A percentile compares a stretch with the other conserved stretches of the same genome.
These are phyloP conservation scores for Penicillium sumatraense DNA, from an alignment of 2,329 filamentous ascomycete species.

Conservation along the genomic window DNA sequence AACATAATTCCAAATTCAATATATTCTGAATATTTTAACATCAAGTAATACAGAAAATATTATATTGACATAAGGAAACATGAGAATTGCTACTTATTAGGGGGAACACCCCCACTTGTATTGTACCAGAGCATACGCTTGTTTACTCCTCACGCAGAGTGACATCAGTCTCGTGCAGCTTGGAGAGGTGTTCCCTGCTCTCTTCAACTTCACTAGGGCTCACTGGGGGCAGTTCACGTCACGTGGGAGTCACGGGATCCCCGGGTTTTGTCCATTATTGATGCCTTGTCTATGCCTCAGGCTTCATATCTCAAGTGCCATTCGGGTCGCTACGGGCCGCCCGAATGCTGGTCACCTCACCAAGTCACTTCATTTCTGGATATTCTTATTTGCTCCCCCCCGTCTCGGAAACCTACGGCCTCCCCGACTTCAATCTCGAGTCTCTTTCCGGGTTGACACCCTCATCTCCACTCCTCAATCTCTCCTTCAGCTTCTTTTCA, in stretches of 20 bases:
- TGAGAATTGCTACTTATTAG: background rate
- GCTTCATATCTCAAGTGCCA: conserved; percentile 26
- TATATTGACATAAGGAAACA: too few relatives aligned
- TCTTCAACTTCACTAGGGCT: too few relatives aligned
- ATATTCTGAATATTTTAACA: too few relatives aligned
- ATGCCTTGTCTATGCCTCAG: conserved; percentile 35
- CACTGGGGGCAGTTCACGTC: background rate
- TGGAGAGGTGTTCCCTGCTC: too few relatives aligned
- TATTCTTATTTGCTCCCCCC: conserved; percentile 36
- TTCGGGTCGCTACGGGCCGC: conserved; percentile 31
- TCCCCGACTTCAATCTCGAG: conserved; percentile 39
- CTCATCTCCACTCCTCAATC: conserved; percentile 33
- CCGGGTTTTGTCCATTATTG: background rate
- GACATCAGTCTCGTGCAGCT: conserved; percentile 32
- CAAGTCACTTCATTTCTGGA: conserved; percentile 40
- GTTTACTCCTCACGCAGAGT: conserved; percentile 29
- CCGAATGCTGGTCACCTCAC: conserved; percentile 36
- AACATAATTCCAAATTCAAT: too few relatives aligned
- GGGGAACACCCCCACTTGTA: background rate
- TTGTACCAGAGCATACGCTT: conserved; percentile 13
- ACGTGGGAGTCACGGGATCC: conserved; percentile 21
- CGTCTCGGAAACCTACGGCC: conserved; percentile 37
- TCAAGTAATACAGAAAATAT: too few relatives aligned
- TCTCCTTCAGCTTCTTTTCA: conserved; percentile 23
- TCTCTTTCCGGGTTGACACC: conserved; percentile 36